phyloP scores from a whole-genome alignment of 495 filamentous ascomycete genomes.

The Hypoxylon cercidicola region DNA sequence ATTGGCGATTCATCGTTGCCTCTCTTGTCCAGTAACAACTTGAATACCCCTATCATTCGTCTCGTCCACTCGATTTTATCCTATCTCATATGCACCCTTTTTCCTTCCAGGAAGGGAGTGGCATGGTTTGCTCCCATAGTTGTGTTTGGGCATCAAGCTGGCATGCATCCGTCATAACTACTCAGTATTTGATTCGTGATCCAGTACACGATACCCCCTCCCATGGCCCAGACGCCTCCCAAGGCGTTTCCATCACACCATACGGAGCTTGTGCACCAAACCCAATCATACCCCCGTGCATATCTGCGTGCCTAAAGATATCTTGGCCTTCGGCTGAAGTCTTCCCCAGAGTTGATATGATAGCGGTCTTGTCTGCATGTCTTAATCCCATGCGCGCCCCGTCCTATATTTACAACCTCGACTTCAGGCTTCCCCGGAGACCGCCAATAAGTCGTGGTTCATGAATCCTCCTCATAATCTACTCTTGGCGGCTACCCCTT shows the following conservation, averaged over 20 bases:
- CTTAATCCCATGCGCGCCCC: too few relatives aligned
- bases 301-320: slow-evolving; percentile 7
- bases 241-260: slow-evolving; percentile 23
- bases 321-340: slow-evolving; percentile 2
- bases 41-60: background rate
- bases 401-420: slow-evolving; percentile 2
- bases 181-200: slow-evolving; percentile 26
- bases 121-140: slow-evolving; percentile 20
- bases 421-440: background rate
- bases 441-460: slow-evolving; percentile 15
- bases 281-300: slow-evolving; percentile 21
- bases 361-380: slow-evolving; percentile 5
- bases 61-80: slow-evolving; percentile 9
- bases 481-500: background rate
- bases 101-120: slow-evolving; percentile 4
- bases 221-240: background rate
- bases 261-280: slow-evolving; percentile 4
- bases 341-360: slow-evolving; percentile 11
- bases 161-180: slow-evolving; percentile 22
- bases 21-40: background rate
- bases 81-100: slow-evolving; percentile 11
- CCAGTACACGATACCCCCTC: slow-evolving; percentile 17
- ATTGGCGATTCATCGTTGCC: background rate
- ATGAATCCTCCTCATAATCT: slow-evolving; percentile 8
- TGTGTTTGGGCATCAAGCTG: slow-evolving; percentile 31